A percentile compares a stretch with the other conserved stretches of the same genome.
phyloP scores from a whole-genome alignment of 2,329 filamentous ascomycete genomes.

The Claviceps digitariae region DNA sequence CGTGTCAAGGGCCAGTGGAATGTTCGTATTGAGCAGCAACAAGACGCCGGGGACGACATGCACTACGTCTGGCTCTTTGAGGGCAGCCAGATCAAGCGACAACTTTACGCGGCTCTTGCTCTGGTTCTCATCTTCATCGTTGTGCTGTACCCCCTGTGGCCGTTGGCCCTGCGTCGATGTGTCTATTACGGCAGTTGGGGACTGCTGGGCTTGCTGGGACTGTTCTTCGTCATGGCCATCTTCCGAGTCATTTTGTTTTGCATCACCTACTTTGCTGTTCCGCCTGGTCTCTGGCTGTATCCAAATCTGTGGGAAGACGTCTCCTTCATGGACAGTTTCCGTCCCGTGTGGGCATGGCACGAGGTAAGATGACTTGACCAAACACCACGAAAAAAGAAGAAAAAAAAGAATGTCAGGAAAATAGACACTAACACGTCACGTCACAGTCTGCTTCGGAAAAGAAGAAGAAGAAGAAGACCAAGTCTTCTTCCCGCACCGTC shows the following conservation, averaged over 20 bases:
- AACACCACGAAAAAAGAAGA: too few species aligned
- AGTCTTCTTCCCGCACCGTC: slow-evolving; percentile 21
- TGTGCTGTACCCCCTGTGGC: slow-evolving; percentile 95
- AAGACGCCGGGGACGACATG: slow-evolving; percentile 73
- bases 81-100: slow-evolving; percentile 83
- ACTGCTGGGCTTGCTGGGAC: slow-evolving; percentile 72
- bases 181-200: slow-evolving; percentile 97
- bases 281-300: slow-evolving; percentile 94
- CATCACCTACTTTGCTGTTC: slow-evolving; percentile 69
- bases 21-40: slow-evolving; percentile 89
- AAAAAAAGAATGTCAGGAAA: too few species aligned
- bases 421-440: not conserved
- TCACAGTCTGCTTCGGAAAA: slow-evolving; percentile 10
- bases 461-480: slow-evolving; percentile 45
- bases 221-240: slow-evolving; percentile 97
- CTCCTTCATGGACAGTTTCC: slow-evolving; percentile 95
- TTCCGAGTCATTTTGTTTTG: slow-evolving; percentile 92
- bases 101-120: slow-evolving; percentile 76
- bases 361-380: slow-evolving; percentile 51
- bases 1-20: slow-evolving; percentile 93
- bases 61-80: slow-evolving; percentile 98
- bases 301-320: slow-evolving; percentile 98
- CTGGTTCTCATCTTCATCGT: slow-evolving; percentile 73
- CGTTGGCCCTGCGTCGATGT: slow-evolving; percentile 74
- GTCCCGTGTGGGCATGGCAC: slow-evolving; percentile 95